Base-by-base conservation (phyloP, 768 basidiomycete genomes). In the Leccinellum rugosiceps region DNA sequence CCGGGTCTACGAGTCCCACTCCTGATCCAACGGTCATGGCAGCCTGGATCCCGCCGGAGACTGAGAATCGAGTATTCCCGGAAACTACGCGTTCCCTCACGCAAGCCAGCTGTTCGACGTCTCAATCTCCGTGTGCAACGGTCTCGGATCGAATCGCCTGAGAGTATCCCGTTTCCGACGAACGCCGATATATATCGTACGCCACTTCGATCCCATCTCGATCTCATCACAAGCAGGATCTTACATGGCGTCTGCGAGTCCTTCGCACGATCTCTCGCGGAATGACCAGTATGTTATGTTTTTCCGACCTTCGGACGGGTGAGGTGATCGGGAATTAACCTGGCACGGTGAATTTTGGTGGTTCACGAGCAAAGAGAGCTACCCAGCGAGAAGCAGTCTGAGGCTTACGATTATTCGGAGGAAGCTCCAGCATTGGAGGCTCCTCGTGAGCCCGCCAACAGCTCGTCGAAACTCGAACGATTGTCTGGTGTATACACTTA, bases 221-320 rank as follows among this genome's bases (percentile, higher is more conserved):
- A 45, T 15, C 19, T 41, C n/a, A 14, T 23, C 19, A 6, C 70
- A 71, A 11, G 50, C 56, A 1, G 68, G 72, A 43, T 69, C 59
- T 15, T 70, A 50, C 19, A 10, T 74, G 41, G 3, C 70, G 17
- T 46, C 21, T 2, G 51, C 60, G 19, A 73, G 57, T 0, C 61
- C 35, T 53, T 23, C 43, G 23, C 11, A 13, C 43, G 21, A 44
- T 4, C 13, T 21, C 21, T 45, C 21, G 21, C 6, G 21, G 43
- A 13, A 14, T 23, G 21, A 23, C 9, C 44, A 6, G 21, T 23
- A 41, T 41, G n/a, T 45, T 23, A 45, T 45, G 7, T 13, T 5
- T 44, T 21, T 13, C 19, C n/a, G n/a, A n/a, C n/a, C 5, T 43
- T 19, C 13, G 3, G 23, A 45, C 14, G 3, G 19, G 43, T 23